These are phyloP conservation scores for Zasmidium citrigriseum DNA, from an alignment of 2,329 filamentous ascomycete species.

Conservation along the genomic window DNA sequence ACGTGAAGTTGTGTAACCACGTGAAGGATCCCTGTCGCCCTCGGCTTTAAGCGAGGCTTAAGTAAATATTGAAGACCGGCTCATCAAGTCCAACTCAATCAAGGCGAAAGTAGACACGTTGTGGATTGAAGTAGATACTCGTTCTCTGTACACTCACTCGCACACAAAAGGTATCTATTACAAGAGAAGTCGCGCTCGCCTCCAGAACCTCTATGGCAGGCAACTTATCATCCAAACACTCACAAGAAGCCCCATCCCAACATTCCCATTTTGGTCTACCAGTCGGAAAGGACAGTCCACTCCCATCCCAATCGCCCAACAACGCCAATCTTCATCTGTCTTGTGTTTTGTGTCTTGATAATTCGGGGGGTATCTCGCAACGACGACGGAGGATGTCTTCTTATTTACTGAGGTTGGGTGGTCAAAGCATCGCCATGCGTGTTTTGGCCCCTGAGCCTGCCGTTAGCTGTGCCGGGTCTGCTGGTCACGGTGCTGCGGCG, in stretches of 20 bases:
- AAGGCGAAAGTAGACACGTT: background rate
- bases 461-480: constrained; percentile 11
- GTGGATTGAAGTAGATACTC: background rate
- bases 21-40: background rate
- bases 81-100: no score
- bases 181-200: background rate
- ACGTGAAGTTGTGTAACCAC: background rate
- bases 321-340: background rate
- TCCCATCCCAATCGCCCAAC: background rate
- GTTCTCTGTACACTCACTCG: background rate
- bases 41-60: no score
- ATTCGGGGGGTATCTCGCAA: background rate
- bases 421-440: constrained; percentile 16
- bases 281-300: background rate
- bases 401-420: background rate
- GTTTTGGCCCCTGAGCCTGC: constrained; percentile 7
- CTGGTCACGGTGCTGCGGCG: background rate
- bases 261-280: background rate
- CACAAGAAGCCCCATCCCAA: no score
- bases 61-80: no score
- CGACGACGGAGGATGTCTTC: background rate
- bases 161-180: background rate
- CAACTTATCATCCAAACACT: no score
- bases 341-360: background rate
- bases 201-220: background rate